Conservation (phyloP, 495 filamentous ascomycete genomes). For the Aspergillus haitiensis region DNA sequence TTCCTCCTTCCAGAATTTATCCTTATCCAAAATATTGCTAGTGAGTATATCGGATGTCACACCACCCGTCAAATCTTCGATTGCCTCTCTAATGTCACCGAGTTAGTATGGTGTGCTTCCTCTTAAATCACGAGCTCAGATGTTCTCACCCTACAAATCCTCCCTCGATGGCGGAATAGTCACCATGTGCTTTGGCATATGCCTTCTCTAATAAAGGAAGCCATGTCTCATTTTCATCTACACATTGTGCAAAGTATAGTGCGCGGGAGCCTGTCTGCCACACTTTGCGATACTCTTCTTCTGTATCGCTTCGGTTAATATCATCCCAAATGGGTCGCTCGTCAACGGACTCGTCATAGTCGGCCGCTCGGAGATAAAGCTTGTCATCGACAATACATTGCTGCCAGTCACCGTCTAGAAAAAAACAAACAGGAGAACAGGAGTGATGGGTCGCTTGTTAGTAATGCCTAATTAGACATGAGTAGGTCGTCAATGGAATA, state of each 20-base stretch:
- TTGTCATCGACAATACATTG: constrained; percentile 87
- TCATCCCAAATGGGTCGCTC: constrained; percentile 72
- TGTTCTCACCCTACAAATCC: constrained; percentile 68
- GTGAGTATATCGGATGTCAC: constrained; percentile 81
- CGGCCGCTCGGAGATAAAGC: constrained; percentile 76
- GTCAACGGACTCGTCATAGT: constrained; percentile 72
- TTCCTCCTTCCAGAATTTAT: constrained; percentile 86
- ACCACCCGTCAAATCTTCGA: constrained; percentile 92
- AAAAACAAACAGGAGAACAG: too few relatives aligned
- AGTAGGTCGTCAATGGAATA: not conserved
- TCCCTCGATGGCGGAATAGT: constrained; percentile 79
- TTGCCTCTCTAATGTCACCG: constrained; percentile 61
- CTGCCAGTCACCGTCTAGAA: constrained; percentile 83
- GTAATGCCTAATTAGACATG: too few relatives aligned
- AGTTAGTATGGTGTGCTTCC: constrained; percentile 1
- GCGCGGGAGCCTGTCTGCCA: constrained; percentile 78
- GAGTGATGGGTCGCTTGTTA: too few relatives aligned
- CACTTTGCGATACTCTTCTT: constrained; percentile 73
- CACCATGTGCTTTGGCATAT: constrained; percentile 92
- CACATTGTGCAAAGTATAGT: constrained; percentile 84
- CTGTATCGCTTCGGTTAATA: constrained; percentile 66
- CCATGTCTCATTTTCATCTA: constrained; percentile 89
- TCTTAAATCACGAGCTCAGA: not conserved
- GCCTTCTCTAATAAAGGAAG: constrained; percentile 92
- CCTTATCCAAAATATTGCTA: constrained; percentile 81